Evolutionary conservation across 2,329 filamentous ascomycete species (phyloP), one percentile per base, ranked within the genome.

Genomic region (Penicillium sp.): DNA sequence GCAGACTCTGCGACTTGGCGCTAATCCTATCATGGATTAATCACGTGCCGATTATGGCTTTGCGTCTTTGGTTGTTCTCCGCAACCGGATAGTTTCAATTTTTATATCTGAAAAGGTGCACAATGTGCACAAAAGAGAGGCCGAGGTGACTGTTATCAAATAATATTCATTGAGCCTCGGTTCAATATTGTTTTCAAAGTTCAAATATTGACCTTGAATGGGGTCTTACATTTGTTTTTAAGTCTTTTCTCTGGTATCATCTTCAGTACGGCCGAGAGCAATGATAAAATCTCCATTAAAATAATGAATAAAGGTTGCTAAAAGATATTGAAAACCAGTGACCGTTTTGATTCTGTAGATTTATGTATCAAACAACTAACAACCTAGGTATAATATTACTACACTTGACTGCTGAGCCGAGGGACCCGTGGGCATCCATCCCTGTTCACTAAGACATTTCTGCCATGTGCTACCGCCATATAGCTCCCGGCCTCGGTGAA

Each of bases 401-500:
- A 31, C 11, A 31, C 30, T 31, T 31, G 11, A 31, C 30, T 5
- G 14, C 11, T 35, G 31, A 50, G 53, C 53, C 53, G 53, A 55
- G 53, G 47, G 36, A 44, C 33, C 44, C 44, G 43, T 44, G 42
- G 25, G 5, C 42, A 35, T 41, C 28, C 48, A 48, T 48, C 35
- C 38, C 26, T 41, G 40, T 37, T 36, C 19, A 14, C 33, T 11
- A 33, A 12, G 26, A 26, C 12, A 30, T 30, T 50, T 59, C 50
- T 58, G 55, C 49, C 58, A 35, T 17, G 41, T 19, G 9, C n/a
- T 48, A 9, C 54, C 52, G 53, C 40, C 48, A 45, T 36, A 35
- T 16, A 60, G 56, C 48, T 61, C 53, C 60, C 53, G 45, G 53
- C 61, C 50, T 60, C 63, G 63, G 63, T 65, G 63, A 65, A 56